A percentile compares a stretch with the other conserved stretches of the same genome.
These are phyloP conservation scores for Glycine tomentella DNA, from an alignment of 306 rosid genomes.

Conservation along the genomic window DNA sequence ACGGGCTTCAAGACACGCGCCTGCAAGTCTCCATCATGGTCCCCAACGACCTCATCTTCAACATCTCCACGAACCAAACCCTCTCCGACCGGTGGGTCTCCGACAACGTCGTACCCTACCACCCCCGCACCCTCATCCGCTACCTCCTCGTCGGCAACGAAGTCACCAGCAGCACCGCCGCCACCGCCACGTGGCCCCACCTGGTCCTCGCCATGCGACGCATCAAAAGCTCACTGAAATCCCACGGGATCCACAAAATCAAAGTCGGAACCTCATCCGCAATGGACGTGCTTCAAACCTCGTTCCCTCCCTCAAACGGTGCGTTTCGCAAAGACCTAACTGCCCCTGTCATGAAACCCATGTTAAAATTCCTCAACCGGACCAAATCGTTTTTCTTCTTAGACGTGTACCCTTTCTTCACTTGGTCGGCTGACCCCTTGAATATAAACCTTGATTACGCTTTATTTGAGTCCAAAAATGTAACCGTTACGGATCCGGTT, in stretches of 20 bases:
- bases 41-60: constrained; percentile 69
- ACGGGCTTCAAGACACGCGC: constrained; percentile 55
- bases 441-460: constrained; percentile 68
- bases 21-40: constrained; percentile 74
- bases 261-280: constrained; percentile 77
- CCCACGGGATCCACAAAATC: constrained; percentile 52
- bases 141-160: constrained; percentile 85
- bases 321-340: constrained; percentile 68
- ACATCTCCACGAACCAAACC: constrained; percentile 64
- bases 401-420: constrained; percentile 73
- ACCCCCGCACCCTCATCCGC: constrained; percentile 65
- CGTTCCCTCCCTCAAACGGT: constrained; percentile 81
- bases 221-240: constrained; percentile 55
- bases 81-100: constrained; percentile 67
- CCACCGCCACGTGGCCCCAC: constrained; percentile 46
- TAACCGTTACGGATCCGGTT: constrained; percentile 63
- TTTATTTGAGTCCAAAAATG: constrained; percentile 51
- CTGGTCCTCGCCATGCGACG: constrained; percentile 74
- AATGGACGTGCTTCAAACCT: constrained; percentile 65
- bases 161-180: constrained; percentile 35
- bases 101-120: constrained; percentile 58
- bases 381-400: constrained; percentile 82
- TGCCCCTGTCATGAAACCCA: constrained; percentile 56
- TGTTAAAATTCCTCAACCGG: constrained; percentile 65
- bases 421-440: constrained; percentile 64